Percentiles rank a stretch among this genome's conserved stretches.
phyloP scores from a whole-genome alignment of 345 rosid genomes.

The Cardamine resedifolia region DNA sequence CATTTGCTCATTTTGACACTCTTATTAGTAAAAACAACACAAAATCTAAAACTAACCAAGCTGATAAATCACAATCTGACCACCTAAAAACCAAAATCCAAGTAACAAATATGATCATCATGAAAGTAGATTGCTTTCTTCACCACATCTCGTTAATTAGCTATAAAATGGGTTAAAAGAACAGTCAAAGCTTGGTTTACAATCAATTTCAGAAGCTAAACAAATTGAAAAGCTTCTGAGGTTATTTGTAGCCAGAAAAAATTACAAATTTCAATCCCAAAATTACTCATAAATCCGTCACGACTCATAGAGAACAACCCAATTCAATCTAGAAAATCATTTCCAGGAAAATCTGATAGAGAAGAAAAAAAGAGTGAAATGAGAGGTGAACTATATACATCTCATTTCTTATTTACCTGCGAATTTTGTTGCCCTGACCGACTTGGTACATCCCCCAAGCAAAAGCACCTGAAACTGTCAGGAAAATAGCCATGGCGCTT shows the following conservation, averaged over 20 bases:
- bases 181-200: neutral
- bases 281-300: neutral
- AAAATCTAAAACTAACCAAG: neutral
- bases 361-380: neutral
- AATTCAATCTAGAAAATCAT: neutral
- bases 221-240: neutral
- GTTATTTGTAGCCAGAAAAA: neutral
- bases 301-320: neutral
- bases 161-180: neutral
- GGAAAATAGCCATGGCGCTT: constrained; percentile 88
- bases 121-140: neutral
- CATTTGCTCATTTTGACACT: neutral
- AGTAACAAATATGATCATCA: constrained; percentile 1
- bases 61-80: neutral
- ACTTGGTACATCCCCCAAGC: constrained; percentile 98
- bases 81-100: constrained; percentile 2
- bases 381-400: neutral
- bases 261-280: neutral
- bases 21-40: neutral
- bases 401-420: constrained; percentile 48
- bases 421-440: constrained; percentile 94
- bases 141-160: constrained; percentile 9
- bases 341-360: neutral
- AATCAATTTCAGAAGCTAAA: neutral
- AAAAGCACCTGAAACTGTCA: constrained; percentile 78